Evolutionary conservation across 1,284 basidiomycete genomes (phyloP).

Genomic region (Ustilago loliicola): DNA sequence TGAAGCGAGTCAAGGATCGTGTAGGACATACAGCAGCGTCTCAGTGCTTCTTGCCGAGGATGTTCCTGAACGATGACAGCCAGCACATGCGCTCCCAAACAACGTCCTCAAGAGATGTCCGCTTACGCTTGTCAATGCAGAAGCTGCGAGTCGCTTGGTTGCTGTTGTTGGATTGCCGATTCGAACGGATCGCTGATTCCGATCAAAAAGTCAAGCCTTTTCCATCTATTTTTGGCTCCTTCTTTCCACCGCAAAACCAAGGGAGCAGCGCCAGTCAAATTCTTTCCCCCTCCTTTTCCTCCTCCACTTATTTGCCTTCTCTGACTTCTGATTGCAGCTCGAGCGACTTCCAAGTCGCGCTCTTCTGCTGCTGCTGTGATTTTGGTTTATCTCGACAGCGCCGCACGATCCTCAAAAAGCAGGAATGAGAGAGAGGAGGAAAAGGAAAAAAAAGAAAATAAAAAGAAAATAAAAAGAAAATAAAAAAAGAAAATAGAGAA

Average conservation of each 20-base stretch:
- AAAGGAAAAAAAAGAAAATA: neutral
- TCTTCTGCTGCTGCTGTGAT: neutral
- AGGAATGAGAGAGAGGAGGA: no score
- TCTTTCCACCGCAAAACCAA: neutral
- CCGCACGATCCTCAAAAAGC: neutral
- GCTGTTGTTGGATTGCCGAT: neutral
- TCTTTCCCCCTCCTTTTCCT: neutral
- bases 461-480: conserved; percentile 3
- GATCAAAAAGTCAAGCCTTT: neutral
- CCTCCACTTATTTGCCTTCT: neutral
- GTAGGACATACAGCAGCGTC: neutral
- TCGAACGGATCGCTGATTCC: conserved; percentile 6
- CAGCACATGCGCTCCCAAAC: neutral
- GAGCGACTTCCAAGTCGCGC: neutral
- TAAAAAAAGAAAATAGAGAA: no score
- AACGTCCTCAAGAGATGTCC: neutral
- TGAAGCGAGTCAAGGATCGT: neutral
- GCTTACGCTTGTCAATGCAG: neutral
- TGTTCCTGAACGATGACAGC: neutral
- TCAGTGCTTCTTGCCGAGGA: neutral
- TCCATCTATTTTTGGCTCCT: conserved; percentile 5
- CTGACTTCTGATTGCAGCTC: neutral
- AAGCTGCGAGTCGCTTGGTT: no score
- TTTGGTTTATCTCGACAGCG: no score
- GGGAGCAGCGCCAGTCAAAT: conserved; percentile 1